These are phyloP conservation scores for Stellera chamaejasme DNA, from an alignment of 345 rosid genomes.

Conservation along the genomic window DNA sequence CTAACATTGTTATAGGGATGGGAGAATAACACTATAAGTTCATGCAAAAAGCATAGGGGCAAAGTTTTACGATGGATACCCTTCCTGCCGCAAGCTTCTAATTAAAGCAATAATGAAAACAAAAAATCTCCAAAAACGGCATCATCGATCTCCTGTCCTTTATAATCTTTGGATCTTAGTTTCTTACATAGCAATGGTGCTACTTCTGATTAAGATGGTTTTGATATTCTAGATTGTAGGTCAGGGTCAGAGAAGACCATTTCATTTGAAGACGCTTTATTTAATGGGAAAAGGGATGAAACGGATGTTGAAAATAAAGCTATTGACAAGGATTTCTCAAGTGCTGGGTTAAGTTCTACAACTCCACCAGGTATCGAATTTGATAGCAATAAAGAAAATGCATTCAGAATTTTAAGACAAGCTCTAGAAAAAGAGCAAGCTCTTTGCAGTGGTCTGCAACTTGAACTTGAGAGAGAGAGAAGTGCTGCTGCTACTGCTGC, in stretches of 20 bases:
- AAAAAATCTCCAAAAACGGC: too few relatives aligned
- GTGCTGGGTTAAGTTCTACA: constrained; percentile 16
- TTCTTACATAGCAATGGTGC: background rate
- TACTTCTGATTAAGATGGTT: constrained; percentile 17
- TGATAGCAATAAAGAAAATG: constrained; percentile 19
- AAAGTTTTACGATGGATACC: too few relatives aligned
- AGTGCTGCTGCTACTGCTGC: constrained; percentile 59
- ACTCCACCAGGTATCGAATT: constrained; percentile 16
- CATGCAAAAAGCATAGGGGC: too few relatives aligned
- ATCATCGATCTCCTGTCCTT: too few relatives aligned
- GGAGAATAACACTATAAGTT: too few relatives aligned
- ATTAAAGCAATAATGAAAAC: too few relatives aligned
- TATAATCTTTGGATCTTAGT: too few relatives aligned
- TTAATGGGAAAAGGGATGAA: constrained; percentile 20
- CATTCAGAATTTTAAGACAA: constrained; percentile 24
- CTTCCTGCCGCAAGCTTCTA: too few relatives aligned
- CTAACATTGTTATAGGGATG: too few relatives aligned
- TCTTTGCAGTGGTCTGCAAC: constrained; percentile 25
- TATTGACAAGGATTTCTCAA: constrained; percentile 12
- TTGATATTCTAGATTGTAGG: constrained; percentile 23
- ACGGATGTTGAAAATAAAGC: constrained; percentile 12
- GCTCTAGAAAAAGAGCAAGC: constrained; percentile 35
- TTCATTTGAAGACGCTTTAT: constrained; percentile 8
- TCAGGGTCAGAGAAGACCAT: constrained; percentile 16
- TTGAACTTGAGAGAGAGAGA: constrained; percentile 64